phyloP scores from a whole-genome alignment of 2,329 filamentous ascomycete species.

The Tolypocladium inflatum region DNA sequence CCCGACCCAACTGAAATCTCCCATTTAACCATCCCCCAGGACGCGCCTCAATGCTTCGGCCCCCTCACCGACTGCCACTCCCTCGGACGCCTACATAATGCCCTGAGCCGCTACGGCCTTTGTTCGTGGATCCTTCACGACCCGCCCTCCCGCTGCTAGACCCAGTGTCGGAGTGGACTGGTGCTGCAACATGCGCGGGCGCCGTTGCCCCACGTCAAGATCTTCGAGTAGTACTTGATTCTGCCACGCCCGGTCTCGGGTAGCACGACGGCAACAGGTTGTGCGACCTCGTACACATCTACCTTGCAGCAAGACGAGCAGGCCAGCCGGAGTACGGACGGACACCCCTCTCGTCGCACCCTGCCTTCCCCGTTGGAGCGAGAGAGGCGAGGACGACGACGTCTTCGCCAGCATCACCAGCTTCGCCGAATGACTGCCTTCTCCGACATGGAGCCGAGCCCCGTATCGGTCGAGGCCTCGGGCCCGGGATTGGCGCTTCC shows the following conservation, averaged over 20 bases:
- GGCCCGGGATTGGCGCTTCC: slow-evolving; percentile 17
- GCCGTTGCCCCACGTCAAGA: slow-evolving; percentile 6
- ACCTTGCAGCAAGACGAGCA: not conserved
- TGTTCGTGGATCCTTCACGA: not conserved
- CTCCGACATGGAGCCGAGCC: slow-evolving; percentile 19
- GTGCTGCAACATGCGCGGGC: slow-evolving; percentile 1
- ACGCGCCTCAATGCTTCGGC: not conserved
- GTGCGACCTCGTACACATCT: not conserved
- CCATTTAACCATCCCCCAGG: not conserved
- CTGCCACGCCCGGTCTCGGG: not conserved
- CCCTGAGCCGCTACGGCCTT: not conserved
- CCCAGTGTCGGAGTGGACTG: not conserved
- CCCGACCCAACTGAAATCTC: not conserved
- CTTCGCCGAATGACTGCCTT: not conserved
- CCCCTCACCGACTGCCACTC: not conserved
- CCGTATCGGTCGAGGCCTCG: slow-evolving; percentile 17
- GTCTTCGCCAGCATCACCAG: not conserved
- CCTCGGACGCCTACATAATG: not conserved
- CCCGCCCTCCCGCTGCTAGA: not conserved
- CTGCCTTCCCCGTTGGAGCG: not conserved
- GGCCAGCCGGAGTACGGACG: not conserved
- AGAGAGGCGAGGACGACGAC: not conserved
- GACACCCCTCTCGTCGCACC: not conserved
- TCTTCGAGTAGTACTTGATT: not conserved
- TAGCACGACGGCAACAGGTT: not conserved